These are phyloP conservation scores for Chenopodium album DNA, from an alignment of 148 eudicot species.

Conservation along the genomic window DNA sequence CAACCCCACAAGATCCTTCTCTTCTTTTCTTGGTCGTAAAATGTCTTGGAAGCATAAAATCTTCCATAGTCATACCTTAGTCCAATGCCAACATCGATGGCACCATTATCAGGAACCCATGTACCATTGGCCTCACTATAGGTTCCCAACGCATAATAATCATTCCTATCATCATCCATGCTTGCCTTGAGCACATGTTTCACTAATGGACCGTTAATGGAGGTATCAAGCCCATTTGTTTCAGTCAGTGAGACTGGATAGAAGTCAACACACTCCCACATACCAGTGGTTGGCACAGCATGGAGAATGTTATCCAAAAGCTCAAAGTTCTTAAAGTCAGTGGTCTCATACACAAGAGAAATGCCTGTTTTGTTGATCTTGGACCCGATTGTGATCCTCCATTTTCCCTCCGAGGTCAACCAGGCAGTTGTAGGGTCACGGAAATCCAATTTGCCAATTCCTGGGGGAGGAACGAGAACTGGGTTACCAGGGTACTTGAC, in stretches of 20 bases:
- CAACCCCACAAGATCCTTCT: constrained; percentile 81
- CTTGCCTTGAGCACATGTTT: constrained; percentile 81
- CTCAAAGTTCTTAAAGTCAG: constrained; percentile 45
- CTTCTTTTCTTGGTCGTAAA: constrained; percentile 56
- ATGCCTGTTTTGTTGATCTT: constrained; percentile 62
- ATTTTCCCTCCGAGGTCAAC: constrained; percentile 55
- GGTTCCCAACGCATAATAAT: constrained; percentile 67
- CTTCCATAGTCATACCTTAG: constrained; percentile 71
- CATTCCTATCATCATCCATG: constrained; percentile 65
- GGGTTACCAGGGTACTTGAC: constrained; percentile 72
- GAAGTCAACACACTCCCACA: constrained; percentile 96
- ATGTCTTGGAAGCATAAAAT: constrained; percentile 78
- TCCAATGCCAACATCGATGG: constrained; percentile 63
- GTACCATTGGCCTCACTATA: constrained; percentile 39
- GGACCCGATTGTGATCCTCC: constrained; percentile 78
- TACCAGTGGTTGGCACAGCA: constrained; percentile 62
- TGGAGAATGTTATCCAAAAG: constrained; percentile 50
- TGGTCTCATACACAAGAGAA: constrained; percentile 66
- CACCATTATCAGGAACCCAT: constrained; percentile 71
- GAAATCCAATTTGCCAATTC: constrained; percentile 50
- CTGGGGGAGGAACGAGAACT: constrained; percentile 67
- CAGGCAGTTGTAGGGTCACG: constrained; percentile 89
- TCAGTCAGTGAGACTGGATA: constrained; percentile 57
- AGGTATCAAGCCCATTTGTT: constrained; percentile 64
- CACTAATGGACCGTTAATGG: constrained; percentile 48